Percentiles rank a stretch among this genome's conserved stretches.
phyloP scores from a whole-genome alignment of 2,329 filamentous ascomycete species.

The Cytospora schulzeri region DNA sequence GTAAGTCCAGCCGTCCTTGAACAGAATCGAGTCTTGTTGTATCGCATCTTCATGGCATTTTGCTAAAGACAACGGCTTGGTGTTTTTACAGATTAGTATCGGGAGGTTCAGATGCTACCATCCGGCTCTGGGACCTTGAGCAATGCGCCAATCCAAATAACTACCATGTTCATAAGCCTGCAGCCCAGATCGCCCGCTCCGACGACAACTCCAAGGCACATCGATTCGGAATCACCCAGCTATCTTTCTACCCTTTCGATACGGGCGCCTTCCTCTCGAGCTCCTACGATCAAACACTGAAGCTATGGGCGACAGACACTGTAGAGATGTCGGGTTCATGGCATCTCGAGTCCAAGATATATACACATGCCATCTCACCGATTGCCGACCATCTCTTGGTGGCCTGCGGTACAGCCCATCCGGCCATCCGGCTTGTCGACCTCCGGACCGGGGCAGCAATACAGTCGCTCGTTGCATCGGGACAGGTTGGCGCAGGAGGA shows the following conservation, averaged over 20 bases:
- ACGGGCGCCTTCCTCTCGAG: conserved; percentile 73
- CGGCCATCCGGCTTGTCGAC: conserved; percentile 81
- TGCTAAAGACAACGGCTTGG: conserved; percentile 7
- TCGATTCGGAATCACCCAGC: conserved; percentile 72
- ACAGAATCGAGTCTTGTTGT: background rate
- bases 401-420: conserved; percentile 85
- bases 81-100: conserved; percentile 67
- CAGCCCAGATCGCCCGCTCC: conserved; percentile 52
- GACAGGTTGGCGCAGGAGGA: conserved; percentile 39
- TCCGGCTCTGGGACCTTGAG: conserved; percentile 88
- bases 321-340: conserved; percentile 66
- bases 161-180: conserved; percentile 55
- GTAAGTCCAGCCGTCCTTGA: conserved; percentile 43
- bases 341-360: conserved; percentile 67
- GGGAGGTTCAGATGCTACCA: conserved; percentile 80
- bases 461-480: conserved; percentile 70
- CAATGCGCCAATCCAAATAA: conserved; percentile 48
- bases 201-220: conserved; percentile 44
- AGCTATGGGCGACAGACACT: conserved; percentile 70
- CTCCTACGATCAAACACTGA: conserved; percentile 77
- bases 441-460: conserved; percentile 78
- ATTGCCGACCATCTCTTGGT: conserved; percentile 75
- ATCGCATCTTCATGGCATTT: background rate
- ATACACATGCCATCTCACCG: conserved; percentile 77
- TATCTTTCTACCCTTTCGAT: conserved; percentile 80